Conservation (phyloP, 345 rosid species). For the Aurinia saxatilis region DNA sequence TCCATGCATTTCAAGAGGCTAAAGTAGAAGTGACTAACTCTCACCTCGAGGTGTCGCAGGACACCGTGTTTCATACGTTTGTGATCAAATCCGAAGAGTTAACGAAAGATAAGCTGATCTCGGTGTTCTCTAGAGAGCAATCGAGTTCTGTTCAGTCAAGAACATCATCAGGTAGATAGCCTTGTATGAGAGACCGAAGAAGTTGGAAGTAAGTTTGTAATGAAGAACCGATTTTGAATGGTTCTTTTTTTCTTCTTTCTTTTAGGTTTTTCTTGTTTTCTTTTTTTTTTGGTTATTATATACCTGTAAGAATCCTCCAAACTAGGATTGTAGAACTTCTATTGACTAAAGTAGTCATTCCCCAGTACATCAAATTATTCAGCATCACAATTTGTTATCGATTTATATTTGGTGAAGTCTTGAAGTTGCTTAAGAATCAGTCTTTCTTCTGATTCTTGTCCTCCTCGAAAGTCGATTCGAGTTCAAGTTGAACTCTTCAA, state of each 20-base stretch:
- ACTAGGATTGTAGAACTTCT: constrained; percentile 21
- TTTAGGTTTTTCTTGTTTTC: constrained; percentile 4
- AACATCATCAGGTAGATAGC: constrained; percentile 42
- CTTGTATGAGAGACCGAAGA: constrained; percentile 1
- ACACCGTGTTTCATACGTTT: constrained; percentile 65
- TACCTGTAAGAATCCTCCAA: constrained; percentile 28
- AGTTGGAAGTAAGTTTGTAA: constrained; percentile 14
- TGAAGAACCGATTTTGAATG: constrained; percentile 28
- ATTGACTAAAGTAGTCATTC: constrained; percentile 15
- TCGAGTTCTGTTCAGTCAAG: constrained; percentile 48
- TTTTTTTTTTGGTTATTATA: neutral
- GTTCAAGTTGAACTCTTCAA: no score
- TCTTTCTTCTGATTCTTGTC: neutral
- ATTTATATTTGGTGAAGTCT: neutral
- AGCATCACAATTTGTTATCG: neutral
- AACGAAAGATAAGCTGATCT: constrained; percentile 74
- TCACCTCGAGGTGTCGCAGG: constrained; percentile 53
- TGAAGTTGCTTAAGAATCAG: neutral
- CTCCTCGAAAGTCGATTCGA: no score
- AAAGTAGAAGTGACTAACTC: constrained; percentile 54
- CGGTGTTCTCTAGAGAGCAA: constrained; percentile 51
- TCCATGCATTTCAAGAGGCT: constrained; percentile 65
- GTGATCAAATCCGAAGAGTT: constrained; percentile 76
- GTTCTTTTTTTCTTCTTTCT: constrained; percentile 8
- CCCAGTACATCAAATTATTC: neutral